phyloP scores from a whole-genome alignment of 306 rosid species.

The Quercus aquifolioides region DNA sequence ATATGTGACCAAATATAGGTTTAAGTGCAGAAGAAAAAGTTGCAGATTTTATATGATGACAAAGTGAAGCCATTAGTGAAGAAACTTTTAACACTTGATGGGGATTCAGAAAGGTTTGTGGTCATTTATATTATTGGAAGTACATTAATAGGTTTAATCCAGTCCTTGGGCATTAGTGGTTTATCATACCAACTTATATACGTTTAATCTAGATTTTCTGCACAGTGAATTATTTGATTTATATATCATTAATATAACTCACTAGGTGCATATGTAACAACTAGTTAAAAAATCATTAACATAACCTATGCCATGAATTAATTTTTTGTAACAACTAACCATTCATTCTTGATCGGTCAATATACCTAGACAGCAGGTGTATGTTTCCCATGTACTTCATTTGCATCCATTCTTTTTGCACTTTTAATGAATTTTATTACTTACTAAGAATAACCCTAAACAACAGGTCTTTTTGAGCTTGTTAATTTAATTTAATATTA shows the following conservation, averaged over 20 bases:
- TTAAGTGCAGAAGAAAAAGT: constrained; percentile 73
- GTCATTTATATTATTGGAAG: not conserved
- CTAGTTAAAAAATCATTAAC: not conserved
- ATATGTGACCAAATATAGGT: constrained; percentile 21
- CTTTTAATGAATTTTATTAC: too few relatives aligned
- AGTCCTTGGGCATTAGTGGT: not conserved
- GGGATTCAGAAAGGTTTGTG: constrained; percentile 65
- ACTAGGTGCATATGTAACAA: not conserved
- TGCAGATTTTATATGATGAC: constrained; percentile 60
- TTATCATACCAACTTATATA: not conserved
- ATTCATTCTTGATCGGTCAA: not conserved
- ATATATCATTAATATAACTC: not conserved
- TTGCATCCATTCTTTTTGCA: too few relatives aligned
- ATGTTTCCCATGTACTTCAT: too few relatives aligned
- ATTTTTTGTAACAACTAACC: too few relatives aligned
- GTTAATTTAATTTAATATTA: too few relatives aligned
- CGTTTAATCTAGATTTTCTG: not conserved
- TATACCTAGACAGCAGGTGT: not conserved
- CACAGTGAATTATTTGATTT: not conserved
- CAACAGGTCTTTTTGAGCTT: too few relatives aligned
- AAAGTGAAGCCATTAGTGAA: constrained; percentile 72
- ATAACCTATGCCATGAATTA: too few relatives aligned
- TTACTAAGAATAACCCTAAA: too few relatives aligned
- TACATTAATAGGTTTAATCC: not conserved
- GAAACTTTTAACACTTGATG: constrained; percentile 64